phyloP scores from a whole-genome alignment of 108 stramenopile species.

The Nitzschia inconspicua region DNA sequence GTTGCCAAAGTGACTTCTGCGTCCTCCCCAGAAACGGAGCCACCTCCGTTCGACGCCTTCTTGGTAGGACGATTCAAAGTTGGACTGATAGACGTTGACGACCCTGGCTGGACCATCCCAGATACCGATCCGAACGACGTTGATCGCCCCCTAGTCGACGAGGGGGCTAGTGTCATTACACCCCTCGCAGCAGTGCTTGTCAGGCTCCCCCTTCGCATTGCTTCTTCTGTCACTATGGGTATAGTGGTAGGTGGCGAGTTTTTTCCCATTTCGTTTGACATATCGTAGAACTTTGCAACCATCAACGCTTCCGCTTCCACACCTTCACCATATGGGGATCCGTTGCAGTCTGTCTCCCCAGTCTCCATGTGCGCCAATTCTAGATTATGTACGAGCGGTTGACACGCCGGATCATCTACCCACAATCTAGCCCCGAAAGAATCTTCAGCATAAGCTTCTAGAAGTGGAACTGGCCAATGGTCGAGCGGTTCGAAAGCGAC shows the following conservation, averaged over 20 bases:
- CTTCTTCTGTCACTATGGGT: too few relatives aligned
- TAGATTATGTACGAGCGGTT: slow-evolving; percentile 59
- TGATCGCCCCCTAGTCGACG: too few relatives aligned
- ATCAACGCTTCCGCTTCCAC: slow-evolving; percentile 29
- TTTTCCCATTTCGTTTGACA: background rate
- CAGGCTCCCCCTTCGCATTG: too few relatives aligned
- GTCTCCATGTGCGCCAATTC: slow-evolving; percentile 31
- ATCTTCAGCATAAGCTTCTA: slow-evolving; percentile 68
- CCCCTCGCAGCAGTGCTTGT: too few relatives aligned
- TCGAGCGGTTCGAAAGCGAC: slow-evolving; percentile 51
- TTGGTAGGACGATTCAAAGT: too few relatives aligned
- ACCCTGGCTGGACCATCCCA: too few relatives aligned
- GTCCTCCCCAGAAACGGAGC: slow-evolving; percentile 50
- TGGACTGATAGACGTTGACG: too few relatives aligned
- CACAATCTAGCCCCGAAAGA: slow-evolving; percentile 68
- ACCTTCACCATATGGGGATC: slow-evolving; percentile 5
- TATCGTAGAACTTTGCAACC: slow-evolving; percentile 28
- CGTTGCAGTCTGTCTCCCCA: slow-evolving; percentile 2
- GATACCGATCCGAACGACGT: too few relatives aligned
- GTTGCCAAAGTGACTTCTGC: slow-evolving; percentile 26
- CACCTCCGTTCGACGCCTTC: too few relatives aligned
- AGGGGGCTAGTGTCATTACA: too few relatives aligned
- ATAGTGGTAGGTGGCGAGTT: background rate
- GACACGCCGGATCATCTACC: slow-evolving; percentile 60
- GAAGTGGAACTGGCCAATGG: slow-evolving; percentile 67